Evolutionary conservation across 805 yeast species (phyloP).

Genomic region (Candida cerambycidarum): DNA sequence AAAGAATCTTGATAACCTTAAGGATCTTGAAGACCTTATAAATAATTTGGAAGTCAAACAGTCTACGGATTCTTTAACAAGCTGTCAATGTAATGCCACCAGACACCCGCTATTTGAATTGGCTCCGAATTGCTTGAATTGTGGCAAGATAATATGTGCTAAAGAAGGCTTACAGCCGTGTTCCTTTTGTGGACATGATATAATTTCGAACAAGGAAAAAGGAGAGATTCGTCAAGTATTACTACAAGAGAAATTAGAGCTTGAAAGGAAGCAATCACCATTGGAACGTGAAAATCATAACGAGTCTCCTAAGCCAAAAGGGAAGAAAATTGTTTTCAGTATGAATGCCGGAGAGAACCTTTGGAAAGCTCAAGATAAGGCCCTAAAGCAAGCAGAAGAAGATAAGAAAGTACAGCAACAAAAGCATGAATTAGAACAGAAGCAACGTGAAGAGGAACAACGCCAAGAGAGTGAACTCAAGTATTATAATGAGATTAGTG

Average conservation of each 20-base stretch:
- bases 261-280: slow-evolving; percentile 24
- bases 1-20: slow-evolving; percentile 53
- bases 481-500: slow-evolving; percentile 38
- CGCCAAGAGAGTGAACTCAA: slow-evolving; percentile 47
- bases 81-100: slow-evolving; percentile 83
- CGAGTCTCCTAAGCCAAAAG: slow-evolving; percentile 19
- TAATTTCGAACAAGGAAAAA: slow-evolving; percentile 65
- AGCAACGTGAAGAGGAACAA: slow-evolving; percentile 22
- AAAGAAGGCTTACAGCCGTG: slow-evolving; percentile 93
- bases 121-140: slow-evolving; percentile 90
- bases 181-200: slow-evolving; percentile 69
- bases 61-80: slow-evolving; percentile 13
- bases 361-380: slow-evolving; percentile 65
- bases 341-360: slow-evolving; percentile 60
- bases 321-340: slow-evolving; percentile 53
- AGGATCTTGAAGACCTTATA: slow-evolving; percentile 66
- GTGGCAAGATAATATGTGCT: slow-evolving; percentile 91
- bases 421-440: slow-evolving; percentile 22
- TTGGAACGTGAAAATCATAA: slow-evolving; percentile 13
- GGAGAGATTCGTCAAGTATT: slow-evolving; percentile 53
- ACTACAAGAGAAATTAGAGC: slow-evolving; percentile 49
- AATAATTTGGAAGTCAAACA: slow-evolving; percentile 44
- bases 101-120: slow-evolving; percentile 85
- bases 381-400: slow-evolving; percentile 60
- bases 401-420: slow-evolving; percentile 24